Base-by-base conservation (phyloP, 2,329 filamentous ascomycete genomes). In the Bipolaris sorokiniana region DNA sequence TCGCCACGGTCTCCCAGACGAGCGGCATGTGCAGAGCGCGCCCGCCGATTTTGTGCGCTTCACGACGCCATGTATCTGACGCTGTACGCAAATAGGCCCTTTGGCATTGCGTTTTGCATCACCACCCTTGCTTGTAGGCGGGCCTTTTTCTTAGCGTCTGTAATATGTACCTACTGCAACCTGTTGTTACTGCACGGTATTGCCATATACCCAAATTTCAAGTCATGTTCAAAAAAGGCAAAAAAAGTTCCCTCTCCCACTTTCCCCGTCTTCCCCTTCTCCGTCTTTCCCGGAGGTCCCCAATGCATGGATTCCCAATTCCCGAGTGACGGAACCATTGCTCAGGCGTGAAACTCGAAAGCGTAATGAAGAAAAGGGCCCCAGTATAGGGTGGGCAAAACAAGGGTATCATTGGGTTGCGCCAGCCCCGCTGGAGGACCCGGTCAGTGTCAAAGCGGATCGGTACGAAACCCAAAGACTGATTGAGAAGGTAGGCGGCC, bases 381-480 rank as follows among this genome's bases (percentile, higher is more conserved):
- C 22, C 50, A 47, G 45, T 44, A 36, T 45, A 23, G 11, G 20
- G 40, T 31, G 44, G 48, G 45, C 18, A 23, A 45, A 48, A 52
- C 48, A 48, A 48, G 50, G 58, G 51, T 49, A 23, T 3, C 26
- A 28, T 51, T 52, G 38, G 38, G 37, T 23, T 34, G 38, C 38
- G 47, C 40, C 36, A 41, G 34, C 56, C 48, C 44, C 48, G 26
- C 26, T 28, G 26, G 7, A 28, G 26, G 26, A 28, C 26, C 26
- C 3, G 26, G 26, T 28, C 48, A 56, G 54, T 49, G 61, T 63
- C 58, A 58, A 56, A 53, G 58, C 58, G 61, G 58, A 50, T 61
- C 61, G 58, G 58, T 61, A 61, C 61, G 58, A 57, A 56, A 58
- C 56, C 42, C 42, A 59, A 52, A 51, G 40, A 22, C 45, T 46